Percentiles rank a stretch among this genome's conserved stretches.
These are phyloP conservation scores for Nidula microcarpa DNA, from an alignment of 768 basidiomycete genomes.

Conservation along the genomic window DNA sequence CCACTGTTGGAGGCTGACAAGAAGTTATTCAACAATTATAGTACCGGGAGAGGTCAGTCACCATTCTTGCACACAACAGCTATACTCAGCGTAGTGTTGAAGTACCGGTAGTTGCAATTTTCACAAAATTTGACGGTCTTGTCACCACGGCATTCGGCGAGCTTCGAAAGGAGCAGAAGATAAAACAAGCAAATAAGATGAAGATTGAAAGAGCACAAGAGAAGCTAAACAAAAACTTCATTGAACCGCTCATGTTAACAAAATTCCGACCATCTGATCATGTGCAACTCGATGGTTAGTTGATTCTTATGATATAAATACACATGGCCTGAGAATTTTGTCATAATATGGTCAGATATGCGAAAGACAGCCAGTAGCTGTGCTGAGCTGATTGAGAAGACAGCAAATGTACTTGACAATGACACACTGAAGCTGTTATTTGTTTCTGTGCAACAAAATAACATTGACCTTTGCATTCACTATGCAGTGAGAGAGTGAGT, in stretches of 20 bases:
- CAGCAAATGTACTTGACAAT: slow-evolving; percentile 11
- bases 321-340: not conserved
- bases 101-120: slow-evolving; percentile 18
- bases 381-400: slow-evolving; percentile 10
- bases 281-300: slow-evolving; percentile 11
- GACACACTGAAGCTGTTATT: slow-evolving; percentile 12
- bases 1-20: slow-evolving; percentile 21
- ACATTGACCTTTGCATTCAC: slow-evolving; percentile 13
- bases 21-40: slow-evolving; percentile 22
- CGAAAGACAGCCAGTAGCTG: slow-evolving; percentile 5
- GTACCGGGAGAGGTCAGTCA: slow-evolving; percentile 17
- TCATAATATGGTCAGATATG: slow-evolving; percentile 11
- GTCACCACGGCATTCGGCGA: slow-evolving; percentile 24
- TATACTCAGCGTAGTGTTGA: not conserved
- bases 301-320: not conserved
- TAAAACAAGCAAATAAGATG: slow-evolving; percentile 6
- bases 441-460: slow-evolving; percentile 18
- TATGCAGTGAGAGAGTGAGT: slow-evolving; percentile 6
- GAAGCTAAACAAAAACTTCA: slow-evolving; percentile 5
- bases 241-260: slow-evolving; percentile 1
- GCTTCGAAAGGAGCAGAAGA: slow-evolving; percentile 8
- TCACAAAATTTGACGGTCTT: slow-evolving; percentile 3
- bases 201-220: slow-evolving; percentile 5
- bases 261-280: slow-evolving; percentile 11
- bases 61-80: not conserved